Conservation (phyloP, 2,329 filamentous ascomycete genomes). For the Penicillium sp. region DNA sequence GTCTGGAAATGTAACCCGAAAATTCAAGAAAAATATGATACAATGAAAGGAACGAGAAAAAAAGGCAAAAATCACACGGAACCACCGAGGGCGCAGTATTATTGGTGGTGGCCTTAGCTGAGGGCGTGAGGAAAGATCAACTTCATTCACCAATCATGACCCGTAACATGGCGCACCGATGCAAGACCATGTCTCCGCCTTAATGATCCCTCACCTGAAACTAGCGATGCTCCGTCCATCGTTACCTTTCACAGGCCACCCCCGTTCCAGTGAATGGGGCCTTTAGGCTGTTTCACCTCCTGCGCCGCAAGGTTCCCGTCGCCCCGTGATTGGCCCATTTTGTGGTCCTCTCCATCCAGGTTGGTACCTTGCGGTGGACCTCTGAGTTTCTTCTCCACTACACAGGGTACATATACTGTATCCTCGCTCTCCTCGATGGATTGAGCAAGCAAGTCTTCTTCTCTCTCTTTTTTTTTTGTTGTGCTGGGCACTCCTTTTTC, state of each 20-base stretch:
- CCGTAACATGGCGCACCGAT: background rate
- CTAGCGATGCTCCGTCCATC: conserved; percentile 11
- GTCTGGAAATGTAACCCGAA: background rate
- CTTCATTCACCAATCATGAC: background rate
- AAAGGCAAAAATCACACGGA: background rate
- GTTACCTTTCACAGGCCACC: conserved; percentile 6
- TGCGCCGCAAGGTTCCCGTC: conserved; percentile 14
- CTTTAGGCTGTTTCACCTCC: conserved; percentile 17
- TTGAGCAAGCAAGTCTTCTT: conserved; percentile 19
- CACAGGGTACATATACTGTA: conserved; percentile 13
- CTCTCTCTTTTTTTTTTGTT: conserved; percentile 8
- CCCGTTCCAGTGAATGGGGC: background rate
- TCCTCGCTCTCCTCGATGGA: background rate
- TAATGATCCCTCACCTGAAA: conserved; percentile 14
- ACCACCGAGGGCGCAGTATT: background rate
- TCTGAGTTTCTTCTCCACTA: background rate
- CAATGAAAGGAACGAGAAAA: background rate
- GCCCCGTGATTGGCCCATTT: conserved; percentile 5
- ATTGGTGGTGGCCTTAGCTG: conserved; percentile 5
- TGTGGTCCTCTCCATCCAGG: conserved; percentile 1
- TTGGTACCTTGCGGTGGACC: background rate
- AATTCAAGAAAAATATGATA: background rate
- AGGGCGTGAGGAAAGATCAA: conserved; percentile 7
- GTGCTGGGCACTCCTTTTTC: conserved; percentile 22
- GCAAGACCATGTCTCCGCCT: background rate